Conservation (phyloP, 116 monocot species). For the Papilionanthe hybrid region DNA sequence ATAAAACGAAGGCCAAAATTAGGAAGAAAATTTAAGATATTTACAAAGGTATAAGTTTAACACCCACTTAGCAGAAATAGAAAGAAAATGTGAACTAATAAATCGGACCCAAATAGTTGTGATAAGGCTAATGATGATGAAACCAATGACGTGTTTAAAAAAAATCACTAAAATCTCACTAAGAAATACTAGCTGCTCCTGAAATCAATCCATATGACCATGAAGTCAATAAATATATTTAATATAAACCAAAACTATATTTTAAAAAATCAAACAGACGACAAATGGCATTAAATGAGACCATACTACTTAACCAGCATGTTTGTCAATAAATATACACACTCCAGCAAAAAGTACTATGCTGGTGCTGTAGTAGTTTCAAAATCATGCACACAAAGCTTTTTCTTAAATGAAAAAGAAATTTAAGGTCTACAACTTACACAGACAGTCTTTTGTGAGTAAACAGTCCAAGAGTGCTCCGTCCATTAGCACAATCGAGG, state of each 20-base stretch:
- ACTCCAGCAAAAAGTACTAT: background rate
- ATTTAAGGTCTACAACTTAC: conserved; percentile 36
- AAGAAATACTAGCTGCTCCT: too few species aligned
- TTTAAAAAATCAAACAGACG: background rate
- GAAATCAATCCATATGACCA: too few species aligned
- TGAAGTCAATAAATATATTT: background rate
- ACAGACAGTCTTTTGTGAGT: conserved; percentile 76
- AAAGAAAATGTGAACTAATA: too few species aligned
- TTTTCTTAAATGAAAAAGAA: background rate
- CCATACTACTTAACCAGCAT: background rate
- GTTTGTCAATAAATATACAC: background rate
- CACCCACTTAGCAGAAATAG: too few species aligned
- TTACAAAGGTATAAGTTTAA: too few species aligned
- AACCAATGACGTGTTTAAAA: too few species aligned
- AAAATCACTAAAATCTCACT: too few species aligned
- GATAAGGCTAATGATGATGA: too few species aligned
- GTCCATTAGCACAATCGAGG: conserved; percentile 81
- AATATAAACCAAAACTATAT: background rate
- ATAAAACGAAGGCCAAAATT: too few species aligned
- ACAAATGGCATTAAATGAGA: background rate
- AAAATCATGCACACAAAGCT: background rate
- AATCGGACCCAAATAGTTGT: too few species aligned
- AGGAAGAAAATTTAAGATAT: too few species aligned
- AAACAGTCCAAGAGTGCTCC: conserved; percentile 63
- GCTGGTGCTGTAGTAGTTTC: background rate